Evolutionary conservation across 2,329 filamentous ascomycete species (phyloP), one percentile per base, ranked within the genome.

Genomic region (Trichoderma breve): DNA sequence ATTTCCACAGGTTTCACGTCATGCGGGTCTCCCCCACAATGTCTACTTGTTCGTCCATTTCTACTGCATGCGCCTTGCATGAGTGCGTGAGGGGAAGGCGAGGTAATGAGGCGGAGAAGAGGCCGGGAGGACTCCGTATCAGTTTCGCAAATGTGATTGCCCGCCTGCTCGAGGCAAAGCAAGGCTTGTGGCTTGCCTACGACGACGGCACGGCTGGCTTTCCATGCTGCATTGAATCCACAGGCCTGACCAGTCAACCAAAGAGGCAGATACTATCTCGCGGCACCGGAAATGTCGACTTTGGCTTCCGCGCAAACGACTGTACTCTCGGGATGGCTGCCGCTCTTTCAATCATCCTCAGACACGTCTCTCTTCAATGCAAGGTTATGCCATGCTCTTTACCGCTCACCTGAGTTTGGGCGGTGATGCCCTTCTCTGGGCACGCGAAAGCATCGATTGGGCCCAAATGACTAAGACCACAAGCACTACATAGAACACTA

Each of bases 11-110:
- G 47, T 58, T 28, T 39, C 68, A 63, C 55, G 58, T 39, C 60
- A 30, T 71, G 68, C 68, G 68, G 58, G 60, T 71, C 60, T 71
- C 68, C 64, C 60, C 68, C 68, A 71, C 68, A 71, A 47, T 63
- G 32, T 71, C 68, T 71, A 21, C 55, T 34, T 70, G 57, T 62
- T 47, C 32, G 28, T 43, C 24, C 51, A 55, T 67, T 11, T 47
- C 55, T 18, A 28, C 34, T 62, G 66, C 66, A 69, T 69, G 21
- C 28, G 55, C 66, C 66, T 53, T 62, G 57, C 67, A 70, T 61
- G 57, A 67, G 34, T 32, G 36, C 55, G 57, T 39, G 67, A 62
- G 67, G 67, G 67, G 67, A 70, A 62, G 67, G 26, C 57, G 21
- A 53, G 39, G 57, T 30, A 21, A 34, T 28, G 30, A 70, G 57